These are phyloP conservation scores for Lactarius evosmus DNA, from an alignment of 768 basidiomycete species.

Conservation along the genomic window DNA sequence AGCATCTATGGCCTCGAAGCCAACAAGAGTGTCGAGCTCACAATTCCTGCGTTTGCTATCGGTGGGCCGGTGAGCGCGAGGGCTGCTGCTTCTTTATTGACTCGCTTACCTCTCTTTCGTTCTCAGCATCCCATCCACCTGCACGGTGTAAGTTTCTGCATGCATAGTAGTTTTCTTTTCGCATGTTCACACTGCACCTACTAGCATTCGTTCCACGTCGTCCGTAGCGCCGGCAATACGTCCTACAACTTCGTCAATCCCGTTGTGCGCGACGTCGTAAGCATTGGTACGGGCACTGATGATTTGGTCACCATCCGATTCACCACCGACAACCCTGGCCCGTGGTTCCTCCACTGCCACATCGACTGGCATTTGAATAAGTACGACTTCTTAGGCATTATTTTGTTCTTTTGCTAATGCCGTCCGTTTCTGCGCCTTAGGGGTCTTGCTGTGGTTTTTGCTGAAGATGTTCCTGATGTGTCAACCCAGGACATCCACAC, in stretches of 20 bases:
- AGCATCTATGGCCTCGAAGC: slow-evolving; percentile 46
- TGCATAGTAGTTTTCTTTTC: not conserved
- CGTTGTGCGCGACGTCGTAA: slow-evolving; percentile 44
- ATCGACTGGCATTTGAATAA: slow-evolving; percentile 35
- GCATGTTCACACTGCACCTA: not conserved
- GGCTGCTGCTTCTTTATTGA: slow-evolving; percentile 10
- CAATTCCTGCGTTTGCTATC: slow-evolving; percentile 42
- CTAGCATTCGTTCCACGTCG: slow-evolving; percentile 29
- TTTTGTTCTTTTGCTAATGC: not conserved
- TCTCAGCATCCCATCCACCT: slow-evolving; percentile 23
- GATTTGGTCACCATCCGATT: slow-evolving; percentile 32
- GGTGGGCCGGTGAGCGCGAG: slow-evolving; percentile 33
- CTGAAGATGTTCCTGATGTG: slow-evolving; percentile 22
- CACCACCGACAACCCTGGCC: slow-evolving; percentile 34
- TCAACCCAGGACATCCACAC: not conserved
- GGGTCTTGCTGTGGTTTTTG: slow-evolving; percentile 27
- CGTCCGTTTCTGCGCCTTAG: not conserved
- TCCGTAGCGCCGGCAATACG: slow-evolving; percentile 25
- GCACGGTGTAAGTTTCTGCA: slow-evolving; percentile 15
- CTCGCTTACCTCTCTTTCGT: not conserved
- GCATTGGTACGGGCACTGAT: slow-evolving; percentile 18
- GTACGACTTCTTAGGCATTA: not conserved
- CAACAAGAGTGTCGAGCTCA: slow-evolving; percentile 48
- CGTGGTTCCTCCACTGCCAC: slow-evolving; percentile 36
- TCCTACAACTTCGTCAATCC: slow-evolving; percentile 38